These are phyloP conservation scores for Ceratobasidium sp. DNA, from an alignment of 1,284 basidiomycete genomes.

Conservation along the genomic window DNA sequence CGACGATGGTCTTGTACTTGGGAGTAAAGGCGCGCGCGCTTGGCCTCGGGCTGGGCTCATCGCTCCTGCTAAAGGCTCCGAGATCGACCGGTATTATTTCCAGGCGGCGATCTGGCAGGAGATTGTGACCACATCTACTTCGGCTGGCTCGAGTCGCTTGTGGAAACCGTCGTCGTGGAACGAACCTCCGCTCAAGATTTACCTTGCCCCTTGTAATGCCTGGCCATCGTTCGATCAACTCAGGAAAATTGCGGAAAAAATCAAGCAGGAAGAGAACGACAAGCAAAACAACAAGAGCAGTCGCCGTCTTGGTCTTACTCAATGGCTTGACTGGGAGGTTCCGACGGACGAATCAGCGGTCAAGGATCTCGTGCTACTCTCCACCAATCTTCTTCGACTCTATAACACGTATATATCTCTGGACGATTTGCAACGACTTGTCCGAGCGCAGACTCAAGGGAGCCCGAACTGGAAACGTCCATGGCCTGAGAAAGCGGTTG, in stretches of 20 bases:
- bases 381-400: neutral
- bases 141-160: neutral
- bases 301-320: neutral
- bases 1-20: neutral
- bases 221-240: neutral
- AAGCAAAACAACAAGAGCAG: neutral
- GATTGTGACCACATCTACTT: neutral
- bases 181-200: neutral
- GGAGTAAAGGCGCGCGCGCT: neutral
- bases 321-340: constrained; percentile 7
- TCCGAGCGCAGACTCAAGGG: neutral
- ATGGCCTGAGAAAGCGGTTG: neutral
- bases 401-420: neutral
- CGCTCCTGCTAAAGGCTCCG: neutral
- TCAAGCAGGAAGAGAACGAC: neutral
- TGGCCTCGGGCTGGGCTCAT: neutral
- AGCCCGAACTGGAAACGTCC: neutral
- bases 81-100: neutral
- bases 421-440: neutral
- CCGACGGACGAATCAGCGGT: neutral
- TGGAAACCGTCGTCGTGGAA: neutral
- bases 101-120: constrained; percentile 3
- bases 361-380: neutral
- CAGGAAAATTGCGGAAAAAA: neutral
- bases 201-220: neutral